Evolutionary conservation across 2,329 filamentous ascomycete genomes (phyloP).

Genomic region (Alternaria incomplexa): DNA sequence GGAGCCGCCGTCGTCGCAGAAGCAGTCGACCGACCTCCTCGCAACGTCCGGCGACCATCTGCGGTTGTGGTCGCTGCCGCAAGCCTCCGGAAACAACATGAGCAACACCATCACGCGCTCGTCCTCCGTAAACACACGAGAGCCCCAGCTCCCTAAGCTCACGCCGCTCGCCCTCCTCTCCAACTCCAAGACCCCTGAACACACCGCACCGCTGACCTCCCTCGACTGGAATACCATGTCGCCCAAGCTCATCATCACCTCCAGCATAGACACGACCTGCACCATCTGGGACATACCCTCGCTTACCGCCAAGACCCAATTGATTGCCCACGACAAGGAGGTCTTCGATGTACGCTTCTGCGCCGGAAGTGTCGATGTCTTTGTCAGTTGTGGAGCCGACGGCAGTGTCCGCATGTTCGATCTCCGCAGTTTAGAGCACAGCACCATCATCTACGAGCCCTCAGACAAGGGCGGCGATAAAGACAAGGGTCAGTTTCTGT

Average conservation of each 20-base stretch:
- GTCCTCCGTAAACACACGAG: conserved; percentile 65
- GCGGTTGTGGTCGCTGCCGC: conserved; percentile 88
- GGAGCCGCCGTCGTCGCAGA: conserved; percentile 94
- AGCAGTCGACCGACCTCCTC: conserved; percentile 92
- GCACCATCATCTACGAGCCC: conserved; percentile 98
- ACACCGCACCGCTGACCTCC: conserved; percentile 94
- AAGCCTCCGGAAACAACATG: conserved; percentile 58
- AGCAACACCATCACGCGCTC: conserved; percentile 73
- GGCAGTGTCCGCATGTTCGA: conserved; percentile 99
- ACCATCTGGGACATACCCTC: conserved; percentile 99
- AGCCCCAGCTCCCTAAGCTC: conserved; percentile 74
- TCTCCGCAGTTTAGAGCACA: conserved; percentile 92
- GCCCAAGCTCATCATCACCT: conserved; percentile 96
- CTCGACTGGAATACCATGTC: conserved; percentile 98
- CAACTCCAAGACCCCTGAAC: conserved; percentile 97
- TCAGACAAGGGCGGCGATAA: conserved; percentile 74
- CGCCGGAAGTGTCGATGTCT: conserved; percentile 97
- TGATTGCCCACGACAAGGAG: conserved; percentile 98
- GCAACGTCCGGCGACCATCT: conserved; percentile 96
- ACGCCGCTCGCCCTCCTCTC: conserved; percentile 91
- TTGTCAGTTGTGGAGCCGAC: conserved; percentile 96
- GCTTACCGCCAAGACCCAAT: conserved; percentile 93
- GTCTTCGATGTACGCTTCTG: conserved; percentile 99
- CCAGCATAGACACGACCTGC: conserved; percentile 97
- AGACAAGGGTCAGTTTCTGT: conserved; percentile 48